phyloP scores from a whole-genome alignment of 106 monocot species.

The Allium sativum region DNA sequence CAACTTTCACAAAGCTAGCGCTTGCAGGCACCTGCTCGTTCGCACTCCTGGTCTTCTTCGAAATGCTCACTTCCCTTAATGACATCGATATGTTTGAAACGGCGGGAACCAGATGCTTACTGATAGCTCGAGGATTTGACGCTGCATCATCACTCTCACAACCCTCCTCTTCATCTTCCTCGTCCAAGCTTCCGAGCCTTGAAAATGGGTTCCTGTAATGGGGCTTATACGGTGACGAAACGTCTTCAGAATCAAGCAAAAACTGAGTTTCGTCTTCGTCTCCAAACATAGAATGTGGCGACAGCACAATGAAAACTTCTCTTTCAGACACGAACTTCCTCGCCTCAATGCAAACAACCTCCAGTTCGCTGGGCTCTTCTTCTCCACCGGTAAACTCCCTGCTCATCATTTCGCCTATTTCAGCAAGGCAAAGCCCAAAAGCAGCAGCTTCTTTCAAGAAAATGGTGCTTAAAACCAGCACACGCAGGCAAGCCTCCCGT shows the following conservation, averaged over 20 bases:
- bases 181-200: constrained; percentile 21
- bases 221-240: not conserved
- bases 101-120: not conserved
- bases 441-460: constrained; percentile 61
- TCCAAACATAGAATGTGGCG: constrained; percentile 7
- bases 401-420: constrained; percentile 84
- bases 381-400: constrained; percentile 45
- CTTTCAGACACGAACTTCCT: constrained; percentile 37
- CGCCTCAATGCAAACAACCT: constrained; percentile 57
- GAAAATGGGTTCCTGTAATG: constrained; percentile 18
- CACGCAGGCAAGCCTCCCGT: constrained; percentile 65
- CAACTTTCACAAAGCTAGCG: constrained; percentile 47
- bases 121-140: not conserved
- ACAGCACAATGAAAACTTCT: constrained; percentile 1
- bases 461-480: constrained; percentile 56
- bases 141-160: not conserved
- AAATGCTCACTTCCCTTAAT: constrained; percentile 14
- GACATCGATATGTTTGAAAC: constrained; percentile 15
- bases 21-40: constrained; percentile 36
- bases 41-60: constrained; percentile 26
- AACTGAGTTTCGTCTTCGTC: constrained; percentile 35
- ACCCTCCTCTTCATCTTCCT: constrained; percentile 13
- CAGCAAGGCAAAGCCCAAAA: constrained; percentile 52
- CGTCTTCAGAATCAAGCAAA: constrained; percentile 24
- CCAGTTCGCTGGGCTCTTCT: constrained; percentile 69